phyloP scores from a whole-genome alignment of 2,329 filamentous ascomycete species.

The Cercospora sp. region DNA sequence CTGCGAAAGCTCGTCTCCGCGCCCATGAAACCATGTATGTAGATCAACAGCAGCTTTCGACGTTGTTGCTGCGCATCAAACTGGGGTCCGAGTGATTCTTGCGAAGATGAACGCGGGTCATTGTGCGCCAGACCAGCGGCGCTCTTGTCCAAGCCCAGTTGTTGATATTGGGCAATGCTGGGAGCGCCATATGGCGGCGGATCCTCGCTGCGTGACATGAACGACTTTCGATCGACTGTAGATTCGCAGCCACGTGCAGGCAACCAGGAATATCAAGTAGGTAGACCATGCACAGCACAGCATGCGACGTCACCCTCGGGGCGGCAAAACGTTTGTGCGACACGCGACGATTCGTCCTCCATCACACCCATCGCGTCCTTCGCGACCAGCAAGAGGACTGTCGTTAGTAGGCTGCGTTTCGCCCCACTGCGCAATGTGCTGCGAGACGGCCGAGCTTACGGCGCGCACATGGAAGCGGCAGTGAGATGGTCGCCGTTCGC shows the following conservation, averaged over 20 bases:
- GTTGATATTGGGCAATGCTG: constrained; percentile 21
- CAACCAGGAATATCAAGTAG: not conserved
- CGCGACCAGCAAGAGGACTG: not conserved
- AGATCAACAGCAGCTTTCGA: constrained; percentile 70
- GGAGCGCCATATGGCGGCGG: constrained; percentile 23
- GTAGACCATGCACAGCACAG: not conserved
- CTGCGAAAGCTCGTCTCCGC: constrained; percentile 83
- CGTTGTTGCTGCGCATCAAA: constrained; percentile 38
- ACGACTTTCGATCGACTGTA: not conserved
- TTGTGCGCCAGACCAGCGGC: constrained; percentile 20
- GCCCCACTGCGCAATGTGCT: not conserved
- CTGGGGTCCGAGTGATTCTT: constrained; percentile 47
- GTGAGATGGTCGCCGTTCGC: constrained; percentile 65
- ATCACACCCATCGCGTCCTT: not conserved
- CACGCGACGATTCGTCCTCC: not conserved
- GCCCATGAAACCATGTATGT: constrained; percentile 89
- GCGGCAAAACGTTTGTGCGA: not conserved
- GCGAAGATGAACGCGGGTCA: constrained; percentile 49
- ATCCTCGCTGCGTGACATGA: constrained; percentile 15
- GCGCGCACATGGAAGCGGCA: constrained; percentile 45
- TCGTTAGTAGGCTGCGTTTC: not conserved
- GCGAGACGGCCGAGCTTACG: not conserved
- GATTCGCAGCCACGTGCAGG: not conserved
- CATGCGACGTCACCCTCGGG: not conserved
- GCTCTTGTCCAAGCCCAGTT: constrained; percentile 22